Percentiles rank a stretch among this genome's conserved stretches.
Conservation (phyloP, 2,329 filamentous ascomycete species). For the Fusarium sp. region DNA sequence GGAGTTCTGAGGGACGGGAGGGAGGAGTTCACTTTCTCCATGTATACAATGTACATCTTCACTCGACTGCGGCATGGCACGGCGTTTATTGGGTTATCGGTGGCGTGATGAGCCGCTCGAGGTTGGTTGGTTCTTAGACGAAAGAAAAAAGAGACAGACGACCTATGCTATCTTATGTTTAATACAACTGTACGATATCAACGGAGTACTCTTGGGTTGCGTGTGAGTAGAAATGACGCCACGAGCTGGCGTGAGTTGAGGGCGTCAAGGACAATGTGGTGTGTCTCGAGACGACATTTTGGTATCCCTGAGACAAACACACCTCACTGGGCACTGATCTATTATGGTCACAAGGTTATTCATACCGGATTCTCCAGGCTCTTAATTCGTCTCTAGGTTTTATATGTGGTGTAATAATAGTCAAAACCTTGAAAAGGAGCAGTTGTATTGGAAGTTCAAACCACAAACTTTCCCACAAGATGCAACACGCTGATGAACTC, state of each 20-base stretch:
- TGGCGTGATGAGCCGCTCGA: conserved; percentile 43
- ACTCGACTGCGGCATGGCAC: conserved; percentile 63
- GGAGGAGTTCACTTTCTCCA: conserved; percentile 27
- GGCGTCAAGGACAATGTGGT: neutral
- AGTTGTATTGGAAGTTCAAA: neutral
- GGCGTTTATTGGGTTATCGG: conserved; percentile 54
- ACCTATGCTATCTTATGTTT: conserved; percentile 40
- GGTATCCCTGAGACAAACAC: neutral
- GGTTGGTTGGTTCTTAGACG: conserved; percentile 42
- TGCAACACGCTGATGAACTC: neutral
- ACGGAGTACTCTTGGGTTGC: neutral
- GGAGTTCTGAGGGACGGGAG: conserved; percentile 27
- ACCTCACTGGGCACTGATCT: neutral
- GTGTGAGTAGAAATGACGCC: neutral
- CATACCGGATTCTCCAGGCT: neutral
- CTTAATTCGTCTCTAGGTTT: too few species aligned
- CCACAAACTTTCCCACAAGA: neutral
- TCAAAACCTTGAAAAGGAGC: neutral
- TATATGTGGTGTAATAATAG: neutral
- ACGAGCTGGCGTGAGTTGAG: neutral
- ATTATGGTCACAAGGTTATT: neutral
- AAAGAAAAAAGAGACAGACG: conserved; percentile 42
- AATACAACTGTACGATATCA: conserved; percentile 43
- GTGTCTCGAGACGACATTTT: neutral
- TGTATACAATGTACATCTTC: conserved; percentile 59